Evolutionary conservation across 371 early-diverging fungal species (phyloP).

Genomic region (Mortierella sp.): DNA sequence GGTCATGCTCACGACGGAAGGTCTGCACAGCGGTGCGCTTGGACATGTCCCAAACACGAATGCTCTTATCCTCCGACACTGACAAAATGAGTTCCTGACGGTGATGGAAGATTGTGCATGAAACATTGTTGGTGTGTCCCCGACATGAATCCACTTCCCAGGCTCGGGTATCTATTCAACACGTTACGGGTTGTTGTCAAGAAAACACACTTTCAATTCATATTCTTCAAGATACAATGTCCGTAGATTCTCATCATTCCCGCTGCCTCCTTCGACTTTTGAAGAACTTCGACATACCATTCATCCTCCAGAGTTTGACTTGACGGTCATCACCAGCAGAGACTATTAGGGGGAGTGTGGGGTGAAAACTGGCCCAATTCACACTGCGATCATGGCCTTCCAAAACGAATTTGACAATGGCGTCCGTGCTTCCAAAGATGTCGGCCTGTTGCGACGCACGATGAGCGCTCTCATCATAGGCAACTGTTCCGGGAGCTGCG

Average conservation of each 20-base stretch:
- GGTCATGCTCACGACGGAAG: conserved; percentile 95
- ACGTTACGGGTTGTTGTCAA: neutral
- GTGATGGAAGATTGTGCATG: conserved; percentile 93
- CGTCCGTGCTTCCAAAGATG: conserved; percentile 95
- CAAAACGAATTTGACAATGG: conserved; percentile 97
- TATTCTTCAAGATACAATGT: neutral
- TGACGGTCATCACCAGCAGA: conserved; percentile 99
- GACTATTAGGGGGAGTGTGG: conserved; percentile 93
- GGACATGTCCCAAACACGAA: conserved; percentile 97
- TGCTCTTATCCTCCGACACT: conserved; percentile 97
- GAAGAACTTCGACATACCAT: conserved; percentile 66
- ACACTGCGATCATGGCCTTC: conserved; percentile 99
- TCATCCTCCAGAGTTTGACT: conserved; percentile 99
- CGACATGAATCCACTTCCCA: conserved; percentile 99
- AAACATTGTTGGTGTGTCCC: conserved; percentile 99
- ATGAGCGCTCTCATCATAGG: conserved; percentile 71
- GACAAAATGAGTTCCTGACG: conserved; percentile 94
- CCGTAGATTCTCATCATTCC: neutral
- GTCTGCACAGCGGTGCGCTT: conserved; percentile 93
- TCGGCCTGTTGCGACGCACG: conserved; percentile 80
- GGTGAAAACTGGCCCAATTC: conserved; percentile 98
- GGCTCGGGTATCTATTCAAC: conserved; percentile 86
- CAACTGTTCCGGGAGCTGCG: conserved; percentile 68
- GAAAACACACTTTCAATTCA: too few species aligned
- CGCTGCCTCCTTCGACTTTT: neutral